Conservation (phyloP, 257 asterid genomes). For the Penstemon eatonii region DNA sequence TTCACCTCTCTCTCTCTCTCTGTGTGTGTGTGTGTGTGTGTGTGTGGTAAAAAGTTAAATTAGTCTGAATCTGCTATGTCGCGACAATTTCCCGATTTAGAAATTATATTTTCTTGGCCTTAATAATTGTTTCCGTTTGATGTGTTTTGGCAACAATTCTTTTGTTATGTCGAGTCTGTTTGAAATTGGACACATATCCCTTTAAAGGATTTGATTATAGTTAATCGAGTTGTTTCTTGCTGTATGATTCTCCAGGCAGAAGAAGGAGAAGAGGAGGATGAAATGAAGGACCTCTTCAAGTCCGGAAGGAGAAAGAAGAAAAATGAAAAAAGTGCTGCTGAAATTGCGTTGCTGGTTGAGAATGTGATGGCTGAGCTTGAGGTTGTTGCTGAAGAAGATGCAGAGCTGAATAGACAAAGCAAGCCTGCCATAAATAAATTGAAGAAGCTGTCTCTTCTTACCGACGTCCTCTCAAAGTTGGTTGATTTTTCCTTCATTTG, state of each 20-base stretch:
- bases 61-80: not conserved
- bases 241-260: constrained; percentile 61
- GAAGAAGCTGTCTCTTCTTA: constrained; percentile 83
- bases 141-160: not conserved
- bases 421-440: constrained; percentile 89
- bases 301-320: constrained; percentile 84
- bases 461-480: constrained; percentile 85
- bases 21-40: too few species aligned
- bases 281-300: constrained; percentile 73
- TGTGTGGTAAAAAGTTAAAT: not conserved
- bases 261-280: constrained; percentile 91
- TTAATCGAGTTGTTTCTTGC: constrained; percentile 15
- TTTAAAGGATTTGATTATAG: not conserved
- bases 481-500: constrained; percentile 27
- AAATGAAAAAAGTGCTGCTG: constrained; percentile 84
- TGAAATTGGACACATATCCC: not conserved
- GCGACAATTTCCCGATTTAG: constrained; percentile 15
- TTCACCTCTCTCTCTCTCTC: not conserved
- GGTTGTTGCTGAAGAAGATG: constrained; percentile 92
- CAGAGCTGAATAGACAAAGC: constrained; percentile 75
- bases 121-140: not conserved
- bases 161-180: not conserved
- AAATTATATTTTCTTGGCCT: not conserved
- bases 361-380: constrained; percentile 95
- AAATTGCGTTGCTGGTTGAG: constrained; percentile 81